A percentile compares a stretch with the other conserved stretches of the same genome.
Conservation (phyloP, 352 stramenopile species). For the Phytophthora pini region DNA sequence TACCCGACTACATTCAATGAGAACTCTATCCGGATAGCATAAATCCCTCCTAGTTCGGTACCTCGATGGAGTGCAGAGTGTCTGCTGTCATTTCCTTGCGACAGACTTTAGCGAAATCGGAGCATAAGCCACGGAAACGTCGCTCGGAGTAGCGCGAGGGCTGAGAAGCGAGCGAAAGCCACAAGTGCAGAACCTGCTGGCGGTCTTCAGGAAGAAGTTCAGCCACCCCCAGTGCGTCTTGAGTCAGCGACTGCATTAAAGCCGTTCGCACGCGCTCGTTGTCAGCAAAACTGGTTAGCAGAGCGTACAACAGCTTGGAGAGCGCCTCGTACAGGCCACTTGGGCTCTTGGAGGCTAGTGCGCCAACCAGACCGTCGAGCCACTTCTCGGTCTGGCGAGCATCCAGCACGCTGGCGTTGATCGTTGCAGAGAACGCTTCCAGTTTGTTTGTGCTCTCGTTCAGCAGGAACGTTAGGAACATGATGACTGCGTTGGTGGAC, state of each 20-base stretch:
- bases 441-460: conserved; percentile 63
- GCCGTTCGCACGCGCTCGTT: conserved; percentile 40
- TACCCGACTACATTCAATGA: conserved; percentile 7
- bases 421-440: conserved; percentile 42
- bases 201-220: conserved; percentile 51
- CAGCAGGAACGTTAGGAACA: conserved; percentile 70
- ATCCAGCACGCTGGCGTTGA: conserved; percentile 55
- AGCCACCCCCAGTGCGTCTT: conserved; percentile 46
- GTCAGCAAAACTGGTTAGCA: conserved; percentile 51
- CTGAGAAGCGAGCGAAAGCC: conserved; percentile 58
- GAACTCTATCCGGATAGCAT: conserved; percentile 17
- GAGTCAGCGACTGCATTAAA: conserved; percentile 42
- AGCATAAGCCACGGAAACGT: conserved; percentile 64
- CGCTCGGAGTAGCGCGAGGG: conserved; percentile 62
- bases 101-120: conserved; percentile 80
- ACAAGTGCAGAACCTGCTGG: conserved; percentile 62
- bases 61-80: conserved; percentile 58
- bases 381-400: conserved; percentile 54
- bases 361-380: conserved; percentile 53
- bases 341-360: conserved; percentile 59
- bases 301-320: conserved; percentile 56
- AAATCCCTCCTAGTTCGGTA: conserved; percentile 29
- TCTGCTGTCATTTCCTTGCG: conserved; percentile 71
- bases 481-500: conserved; percentile 72
- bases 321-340: conserved; percentile 68